These are phyloP conservation scores for Aspergillus tubingensis DNA, from an alignment of 2,329 filamentous ascomycete species.

Conservation along the genomic window DNA sequence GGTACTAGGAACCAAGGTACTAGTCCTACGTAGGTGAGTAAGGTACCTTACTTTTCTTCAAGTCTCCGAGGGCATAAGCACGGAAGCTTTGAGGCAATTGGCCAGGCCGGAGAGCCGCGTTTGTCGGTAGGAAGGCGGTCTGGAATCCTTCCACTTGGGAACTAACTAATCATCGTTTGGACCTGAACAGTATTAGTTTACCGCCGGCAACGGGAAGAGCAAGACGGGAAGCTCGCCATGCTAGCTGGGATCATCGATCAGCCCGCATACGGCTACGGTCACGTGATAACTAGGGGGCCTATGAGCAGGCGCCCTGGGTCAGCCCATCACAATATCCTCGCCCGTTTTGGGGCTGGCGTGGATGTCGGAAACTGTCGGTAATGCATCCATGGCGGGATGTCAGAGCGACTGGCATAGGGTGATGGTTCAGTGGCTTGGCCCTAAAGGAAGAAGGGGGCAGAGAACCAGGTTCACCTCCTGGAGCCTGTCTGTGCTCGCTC, in stretches of 20 bases:
- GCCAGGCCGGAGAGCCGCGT: constrained; percentile 11
- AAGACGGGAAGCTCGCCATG: constrained; percentile 15
- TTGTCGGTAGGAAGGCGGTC: constrained; percentile 10
- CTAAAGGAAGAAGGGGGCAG: constrained; percentile 6
- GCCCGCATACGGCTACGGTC: constrained; percentile 26
- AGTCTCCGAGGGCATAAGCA: not conserved
- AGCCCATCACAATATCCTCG: constrained; percentile 22
- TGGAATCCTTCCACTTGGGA: not conserved
- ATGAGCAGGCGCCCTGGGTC: constrained; percentile 14
- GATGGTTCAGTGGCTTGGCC: constrained; percentile 16
- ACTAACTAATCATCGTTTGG: not conserved
- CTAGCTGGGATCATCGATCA: constrained; percentile 28
- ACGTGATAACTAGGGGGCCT: constrained; percentile 19
- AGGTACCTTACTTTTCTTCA: too few relatives aligned
- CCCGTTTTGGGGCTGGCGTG: constrained; percentile 17
- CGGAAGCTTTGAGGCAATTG: not conserved
- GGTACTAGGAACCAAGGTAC: not conserved
- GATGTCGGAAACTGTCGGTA: constrained; percentile 15
- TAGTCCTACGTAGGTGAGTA: too few relatives aligned
- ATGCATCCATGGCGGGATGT: constrained; percentile 15
- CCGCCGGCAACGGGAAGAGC: constrained; percentile 17
- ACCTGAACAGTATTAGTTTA: constrained; percentile 5
- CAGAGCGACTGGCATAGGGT: constrained; percentile 13
- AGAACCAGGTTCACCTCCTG: constrained; percentile 10
- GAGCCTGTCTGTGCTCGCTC: constrained; percentile 19